Percentiles rank a stretch among this genome's conserved stretches.
Evolutionary conservation across 768 basidiomycete species (phyloP).

Genomic region (Multifurca ochricompacta): DNA sequence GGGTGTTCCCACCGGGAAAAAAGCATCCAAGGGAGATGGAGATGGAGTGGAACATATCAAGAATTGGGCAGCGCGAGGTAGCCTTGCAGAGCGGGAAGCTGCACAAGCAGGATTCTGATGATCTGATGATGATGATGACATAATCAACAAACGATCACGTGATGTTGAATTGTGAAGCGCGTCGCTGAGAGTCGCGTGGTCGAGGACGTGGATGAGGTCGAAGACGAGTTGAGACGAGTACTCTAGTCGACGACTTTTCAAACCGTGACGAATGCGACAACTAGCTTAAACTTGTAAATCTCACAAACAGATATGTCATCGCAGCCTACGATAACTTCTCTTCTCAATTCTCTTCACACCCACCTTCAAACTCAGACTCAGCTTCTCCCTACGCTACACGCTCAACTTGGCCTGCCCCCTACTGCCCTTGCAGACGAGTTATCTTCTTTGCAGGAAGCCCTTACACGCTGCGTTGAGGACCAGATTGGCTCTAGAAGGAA

Average conservation of each 20-base stretch:
- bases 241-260: no score
- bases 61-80: conserved; percentile 66
- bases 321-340: conserved; percentile 41
- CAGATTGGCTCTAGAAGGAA: conserved; percentile 62
- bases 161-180: conserved; percentile 15
- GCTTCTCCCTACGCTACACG: conserved; percentile 72
- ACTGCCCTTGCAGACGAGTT: conserved; percentile 80
- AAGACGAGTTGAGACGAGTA: no score
- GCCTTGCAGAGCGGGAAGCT: conserved; percentile 54
- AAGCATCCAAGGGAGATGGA: conserved; percentile 23
- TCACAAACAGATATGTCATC: conserved; percentile 8
- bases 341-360: conserved; percentile 69
- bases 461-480: conserved; percentile 66
- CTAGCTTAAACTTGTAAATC: background rate
- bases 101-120: conserved; percentile 46
- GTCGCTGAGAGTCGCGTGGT: conserved; percentile 1
- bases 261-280: background rate
- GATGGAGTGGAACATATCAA: conserved; percentile 30
- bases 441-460: conserved; percentile 58
- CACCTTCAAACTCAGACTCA: conserved; percentile 78
- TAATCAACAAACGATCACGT: conserved; percentile 8
- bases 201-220: no score
- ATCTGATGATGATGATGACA: background rate
- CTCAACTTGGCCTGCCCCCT: conserved; percentile 74
- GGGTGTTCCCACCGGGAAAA: conserved; percentile 36